Evolutionary conservation across 2,329 filamentous ascomycete genomes (phyloP).

Genomic region (Endothia cerciana): DNA sequence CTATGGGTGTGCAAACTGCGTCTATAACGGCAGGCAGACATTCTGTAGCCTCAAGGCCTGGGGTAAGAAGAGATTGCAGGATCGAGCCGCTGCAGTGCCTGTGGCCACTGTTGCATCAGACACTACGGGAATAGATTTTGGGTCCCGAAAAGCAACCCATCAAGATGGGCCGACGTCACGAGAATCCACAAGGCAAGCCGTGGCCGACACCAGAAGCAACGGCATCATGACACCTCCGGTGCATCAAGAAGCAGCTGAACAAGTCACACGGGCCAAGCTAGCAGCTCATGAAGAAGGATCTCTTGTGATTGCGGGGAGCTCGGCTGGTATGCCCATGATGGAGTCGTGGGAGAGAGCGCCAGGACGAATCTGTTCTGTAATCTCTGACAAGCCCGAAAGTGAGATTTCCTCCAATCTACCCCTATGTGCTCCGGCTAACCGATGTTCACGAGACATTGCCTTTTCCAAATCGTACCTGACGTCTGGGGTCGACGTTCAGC

Average conservation of each 20-base stretch:
- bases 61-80: background rate
- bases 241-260: background rate
- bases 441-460: constrained; percentile 34
- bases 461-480: constrained; percentile 39
- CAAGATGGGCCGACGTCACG: background rate
- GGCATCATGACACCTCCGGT: background rate
- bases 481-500: constrained; percentile 29
- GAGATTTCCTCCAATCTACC: background rate
- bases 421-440: background rate
- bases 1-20: constrained; percentile 22
- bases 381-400: background rate
- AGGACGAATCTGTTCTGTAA: background rate
- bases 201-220: background rate
- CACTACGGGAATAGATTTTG: background rate
- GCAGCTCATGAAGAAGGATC: background rate
- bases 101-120: background rate
- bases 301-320: background rate
- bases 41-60: constrained; percentile 17
- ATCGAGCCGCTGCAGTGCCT: background rate
- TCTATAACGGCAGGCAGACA: constrained; percentile 21
- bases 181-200: background rate
- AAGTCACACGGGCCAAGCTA: background rate
- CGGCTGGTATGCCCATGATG: background rate
- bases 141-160: background rate
- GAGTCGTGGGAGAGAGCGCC: constrained; percentile 12